phyloP scores from a whole-genome alignment of 2,329 filamentous ascomycete species.

The Didymella segeticola region DNA sequence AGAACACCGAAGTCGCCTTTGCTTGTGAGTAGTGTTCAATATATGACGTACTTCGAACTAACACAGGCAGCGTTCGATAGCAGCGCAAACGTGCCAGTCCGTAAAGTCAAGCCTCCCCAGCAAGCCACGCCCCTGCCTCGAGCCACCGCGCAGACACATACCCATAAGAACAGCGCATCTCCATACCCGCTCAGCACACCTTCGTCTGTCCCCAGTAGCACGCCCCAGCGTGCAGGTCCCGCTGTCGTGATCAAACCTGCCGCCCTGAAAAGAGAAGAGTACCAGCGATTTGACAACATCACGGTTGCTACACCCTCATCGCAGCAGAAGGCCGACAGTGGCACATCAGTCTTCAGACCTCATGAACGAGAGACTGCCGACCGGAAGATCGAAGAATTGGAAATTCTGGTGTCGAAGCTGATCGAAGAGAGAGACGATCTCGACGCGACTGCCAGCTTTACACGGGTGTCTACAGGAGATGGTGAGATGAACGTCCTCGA shows the following conservation, averaged over 20 bases:
- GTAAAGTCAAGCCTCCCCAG: slow-evolving; percentile 16
- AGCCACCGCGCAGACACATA: slow-evolving; percentile 15
- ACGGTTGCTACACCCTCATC: slow-evolving; percentile 37
- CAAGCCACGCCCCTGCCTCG: slow-evolving; percentile 23
- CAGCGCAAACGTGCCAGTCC: slow-evolving; percentile 18
- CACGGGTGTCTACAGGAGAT: slow-evolving; percentile 58
- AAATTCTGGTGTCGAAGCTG: slow-evolving; percentile 72
- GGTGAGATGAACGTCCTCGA: slow-evolving; percentile 72
- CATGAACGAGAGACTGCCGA: slow-evolving; percentile 86
- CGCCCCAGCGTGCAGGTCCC: slow-evolving; percentile 41
- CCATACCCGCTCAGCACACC: slow-evolving; percentile 23
- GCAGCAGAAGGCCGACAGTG: slow-evolving; percentile 65
- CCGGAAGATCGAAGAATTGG: slow-evolving; percentile 72
- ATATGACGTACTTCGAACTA: slow-evolving; percentile 8
- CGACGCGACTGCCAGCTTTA: slow-evolving; percentile 65
- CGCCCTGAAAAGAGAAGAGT: slow-evolving; percentile 50
- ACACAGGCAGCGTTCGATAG: slow-evolving; percentile 27
- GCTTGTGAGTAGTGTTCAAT: slow-evolving; percentile 31
- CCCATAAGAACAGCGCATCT: slow-evolving; percentile 25
- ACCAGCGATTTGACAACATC: slow-evolving; percentile 48
- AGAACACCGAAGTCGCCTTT: slow-evolving; percentile 48
- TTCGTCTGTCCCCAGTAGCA: slow-evolving; percentile 23
- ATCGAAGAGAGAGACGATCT: slow-evolving; percentile 78
- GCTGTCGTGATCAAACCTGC: slow-evolving; percentile 58
- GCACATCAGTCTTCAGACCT: slow-evolving; percentile 66